These are phyloP conservation scores for Eragrostis nindensis DNA, from an alignment of 176 grass and related monocot species.

Conservation along the genomic window DNA sequence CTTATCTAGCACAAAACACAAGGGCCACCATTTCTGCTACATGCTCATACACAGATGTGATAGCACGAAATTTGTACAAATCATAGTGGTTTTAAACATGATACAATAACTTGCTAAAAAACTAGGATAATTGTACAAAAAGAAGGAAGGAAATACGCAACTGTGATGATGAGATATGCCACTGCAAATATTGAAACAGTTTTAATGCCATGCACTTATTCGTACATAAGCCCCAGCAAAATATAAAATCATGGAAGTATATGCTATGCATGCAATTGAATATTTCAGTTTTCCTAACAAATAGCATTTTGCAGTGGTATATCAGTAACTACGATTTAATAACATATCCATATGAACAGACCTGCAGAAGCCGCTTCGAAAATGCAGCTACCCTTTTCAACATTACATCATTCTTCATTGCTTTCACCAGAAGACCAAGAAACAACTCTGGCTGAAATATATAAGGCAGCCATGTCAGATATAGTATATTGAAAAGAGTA, in stretches of 20 bases:
- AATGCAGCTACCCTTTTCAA: slow-evolving; percentile 92
- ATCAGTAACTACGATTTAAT: slow-evolving; percentile 15
- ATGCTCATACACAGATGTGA: slow-evolving; percentile 11
- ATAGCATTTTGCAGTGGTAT: not conserved
- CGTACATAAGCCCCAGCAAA: not conserved
- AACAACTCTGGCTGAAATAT: slow-evolving; percentile 90
- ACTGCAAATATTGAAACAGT: not conserved
- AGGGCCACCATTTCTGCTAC: not conserved
- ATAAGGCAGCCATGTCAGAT: slow-evolving; percentile 31
- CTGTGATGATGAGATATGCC: not conserved
- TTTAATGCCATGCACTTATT: not conserved
- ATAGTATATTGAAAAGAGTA: slow-evolving; percentile 10
- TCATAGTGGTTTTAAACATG: not conserved
- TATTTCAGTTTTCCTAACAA: slow-evolving; percentile 17
- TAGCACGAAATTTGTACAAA: not conserved
- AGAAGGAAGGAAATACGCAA: not conserved
- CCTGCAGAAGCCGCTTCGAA: slow-evolving; percentile 89
- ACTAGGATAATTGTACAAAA: slow-evolving; percentile 3
- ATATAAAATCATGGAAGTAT: not conserved
- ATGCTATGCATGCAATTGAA: not conserved
- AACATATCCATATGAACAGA: slow-evolving; percentile 38
- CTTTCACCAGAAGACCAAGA: slow-evolving; percentile 89
- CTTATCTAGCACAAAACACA: not conserved
- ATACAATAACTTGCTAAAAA: not conserved
- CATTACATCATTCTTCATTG: slow-evolving; percentile 97